These are phyloP conservation scores for Leishmania braziliensis DNA, from an alignment of 208 protist species.

Conservation along the genomic window DNA sequence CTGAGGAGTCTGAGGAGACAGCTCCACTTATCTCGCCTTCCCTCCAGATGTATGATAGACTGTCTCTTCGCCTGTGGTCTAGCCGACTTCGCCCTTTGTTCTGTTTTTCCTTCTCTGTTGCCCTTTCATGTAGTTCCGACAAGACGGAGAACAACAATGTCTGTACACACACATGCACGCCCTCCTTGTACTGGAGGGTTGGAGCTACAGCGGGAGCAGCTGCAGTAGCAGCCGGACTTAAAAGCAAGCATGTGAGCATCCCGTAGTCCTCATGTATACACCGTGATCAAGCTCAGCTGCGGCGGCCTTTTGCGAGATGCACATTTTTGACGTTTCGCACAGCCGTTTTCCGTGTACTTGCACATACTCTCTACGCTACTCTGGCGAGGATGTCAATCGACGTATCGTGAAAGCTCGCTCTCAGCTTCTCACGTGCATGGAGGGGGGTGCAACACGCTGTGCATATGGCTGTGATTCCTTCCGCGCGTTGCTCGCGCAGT, in stretches of 20 bases:
- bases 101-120: background rate
- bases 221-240: background rate
- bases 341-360: background rate
- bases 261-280: background rate
- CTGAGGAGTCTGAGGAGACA: background rate
- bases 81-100: background rate
- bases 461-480: background rate
- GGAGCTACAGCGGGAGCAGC: background rate
- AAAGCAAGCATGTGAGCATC: background rate
- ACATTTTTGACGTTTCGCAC: background rate
- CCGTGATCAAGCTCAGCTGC: background rate
- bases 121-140: background rate
- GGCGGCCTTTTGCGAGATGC: background rate
- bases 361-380: background rate
- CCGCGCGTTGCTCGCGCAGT: background rate
- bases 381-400: background rate
- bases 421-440: constrained; percentile 1
- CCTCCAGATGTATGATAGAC: constrained; percentile 12
- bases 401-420: background rate
- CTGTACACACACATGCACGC: background rate
- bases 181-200: background rate
- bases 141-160: background rate
- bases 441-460: background rate
- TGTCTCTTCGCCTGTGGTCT: background rate
- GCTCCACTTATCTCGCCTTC: background rate